Percentiles rank a stretch among this genome's conserved stretches.
Evolutionary conservation across 192 early-diverging fungal genomes (phyloP).

Genomic region (Glomus cerebriforme): DNA sequence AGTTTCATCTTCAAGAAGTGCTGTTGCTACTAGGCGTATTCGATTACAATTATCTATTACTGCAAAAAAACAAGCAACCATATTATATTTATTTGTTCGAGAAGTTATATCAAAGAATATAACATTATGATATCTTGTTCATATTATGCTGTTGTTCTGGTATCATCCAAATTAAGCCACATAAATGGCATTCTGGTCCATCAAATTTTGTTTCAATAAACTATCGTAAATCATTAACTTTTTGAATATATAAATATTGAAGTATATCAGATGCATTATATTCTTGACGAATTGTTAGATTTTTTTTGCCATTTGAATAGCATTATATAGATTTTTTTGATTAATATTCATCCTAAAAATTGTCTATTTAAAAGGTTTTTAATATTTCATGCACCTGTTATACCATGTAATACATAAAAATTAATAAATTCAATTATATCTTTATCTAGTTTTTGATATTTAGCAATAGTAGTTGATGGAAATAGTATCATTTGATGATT

Average conservation of each 20-base stretch:
- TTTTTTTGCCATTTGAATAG: no score
- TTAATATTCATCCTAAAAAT: not conserved
- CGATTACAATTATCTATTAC: not conserved
- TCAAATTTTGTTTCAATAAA: conserved; percentile 11
- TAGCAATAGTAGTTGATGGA: not conserved
- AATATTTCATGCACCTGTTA: not conserved
- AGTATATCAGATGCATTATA: no score
- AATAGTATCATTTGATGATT: not conserved
- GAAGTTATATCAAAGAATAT: conserved; percentile 11
- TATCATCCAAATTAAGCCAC: not conserved
- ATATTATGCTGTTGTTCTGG: not conserved
- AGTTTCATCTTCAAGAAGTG: not conserved
- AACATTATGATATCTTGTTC: not conserved
- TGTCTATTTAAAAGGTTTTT: not conserved
- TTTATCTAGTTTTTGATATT: not conserved
- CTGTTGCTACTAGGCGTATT: not conserved
- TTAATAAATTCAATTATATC: not conserved
- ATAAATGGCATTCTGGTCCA: not conserved
- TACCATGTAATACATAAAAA: not conserved
- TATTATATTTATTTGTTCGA: not conserved
- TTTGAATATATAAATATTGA: no score
- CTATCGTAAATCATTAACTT: not conserved
- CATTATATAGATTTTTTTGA: not conserved
- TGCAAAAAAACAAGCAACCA: not conserved
- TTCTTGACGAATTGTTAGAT: no score